phyloP scores from a whole-genome alignment of 352 stramenopile genomes.

The Phytophthora citricola region DNA sequence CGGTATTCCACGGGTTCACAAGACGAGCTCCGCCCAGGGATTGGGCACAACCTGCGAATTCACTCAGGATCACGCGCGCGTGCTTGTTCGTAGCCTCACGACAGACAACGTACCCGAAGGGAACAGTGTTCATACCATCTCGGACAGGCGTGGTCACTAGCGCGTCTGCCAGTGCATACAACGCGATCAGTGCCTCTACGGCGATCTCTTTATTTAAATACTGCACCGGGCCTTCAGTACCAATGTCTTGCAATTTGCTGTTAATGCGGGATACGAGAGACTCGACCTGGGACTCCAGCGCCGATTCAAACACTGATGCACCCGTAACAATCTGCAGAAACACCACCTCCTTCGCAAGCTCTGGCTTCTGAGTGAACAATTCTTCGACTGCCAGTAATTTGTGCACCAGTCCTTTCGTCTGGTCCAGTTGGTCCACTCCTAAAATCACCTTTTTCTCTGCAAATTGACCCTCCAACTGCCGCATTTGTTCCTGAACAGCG shows the following conservation, averaged over 20 bases:
- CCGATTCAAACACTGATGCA: conserved; percentile 56
- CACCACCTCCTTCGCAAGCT: conserved; percentile 94
- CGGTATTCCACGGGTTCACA: conserved; percentile 90
- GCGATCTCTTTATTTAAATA: conserved; percentile 92
- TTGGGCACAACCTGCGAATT: conserved; percentile 91
- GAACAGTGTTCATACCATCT: conserved; percentile 93
- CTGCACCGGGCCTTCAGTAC: conserved; percentile 86
- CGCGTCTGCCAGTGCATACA: conserved; percentile 87
- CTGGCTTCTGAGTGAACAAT: conserved; percentile 84
- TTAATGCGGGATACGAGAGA: conserved; percentile 92
- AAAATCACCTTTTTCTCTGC: conserved; percentile 87
- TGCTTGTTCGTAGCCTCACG: conserved; percentile 73
- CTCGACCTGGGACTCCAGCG: conserved; percentile 88
- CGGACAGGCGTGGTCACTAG: conserved; percentile 87
- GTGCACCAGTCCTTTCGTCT: conserved; percentile 92
- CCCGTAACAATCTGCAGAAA: conserved; percentile 94
- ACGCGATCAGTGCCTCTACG: conserved; percentile 87
- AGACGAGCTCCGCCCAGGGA: conserved; percentile 84
- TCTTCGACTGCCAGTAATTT: conserved; percentile 92
- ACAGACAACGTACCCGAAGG: conserved; percentile 91
- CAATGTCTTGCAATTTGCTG: conserved; percentile 91
- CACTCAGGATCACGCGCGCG: conserved; percentile 89
- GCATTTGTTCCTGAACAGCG: conserved; percentile 70
- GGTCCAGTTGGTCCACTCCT: conserved; percentile 84
- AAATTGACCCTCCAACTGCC: conserved; percentile 70